Evolutionary conservation across 495 filamentous ascomycete genomes (phyloP), one percentile per base, ranked within the genome.

Genomic region (Saxophila tyrrhenica): DNA sequence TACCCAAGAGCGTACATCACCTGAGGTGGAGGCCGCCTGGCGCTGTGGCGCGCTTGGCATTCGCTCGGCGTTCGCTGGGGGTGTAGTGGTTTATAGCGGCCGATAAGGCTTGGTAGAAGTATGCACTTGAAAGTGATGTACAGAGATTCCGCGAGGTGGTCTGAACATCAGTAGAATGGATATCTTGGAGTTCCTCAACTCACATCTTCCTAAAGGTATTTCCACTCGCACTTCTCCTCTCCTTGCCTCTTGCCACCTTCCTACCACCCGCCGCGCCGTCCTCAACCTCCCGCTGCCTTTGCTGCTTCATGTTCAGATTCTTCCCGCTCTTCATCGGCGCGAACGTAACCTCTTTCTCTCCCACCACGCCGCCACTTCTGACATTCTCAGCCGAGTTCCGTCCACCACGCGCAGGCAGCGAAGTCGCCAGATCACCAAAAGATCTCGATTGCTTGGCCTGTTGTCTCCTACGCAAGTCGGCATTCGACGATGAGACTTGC

Each of bases 281-380:
- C 46, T 48, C 42, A 7, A 25, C 62, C 73, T 77, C 56, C 75
- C 70, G 38, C 76, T 70, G 25, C 73, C 72, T 60, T 75, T 76
- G 7, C 69, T 56, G 24, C 17, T 65, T 69, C 39, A 66, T 67
- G 62, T 65, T 69, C 39, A 66, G 67, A 62, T 58, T 53, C 66
- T 61, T 61, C 63, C 76, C 82, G 51, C 69, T 78, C 57, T 77
- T 82, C 39, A 75, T 72, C 19, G 86, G 86, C 51, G 81, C 80
- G 72, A 96, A 97, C 19, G 87, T 87, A 48, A 97, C 72, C 66
- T 92, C 80, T 62, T 84, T 77, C 67, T 96, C 94, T 10, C 94
- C 92, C 22, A 86, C 80, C 1, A 85, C 78, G 19, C 79, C 78
- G 39, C 74, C 72, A 2, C 67, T 69, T 22, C 73, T 72, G 1